Evolutionary conservation across 1,139 yeast genomes (phyloP).

Genomic region (Yamadazyma oceani): DNA sequence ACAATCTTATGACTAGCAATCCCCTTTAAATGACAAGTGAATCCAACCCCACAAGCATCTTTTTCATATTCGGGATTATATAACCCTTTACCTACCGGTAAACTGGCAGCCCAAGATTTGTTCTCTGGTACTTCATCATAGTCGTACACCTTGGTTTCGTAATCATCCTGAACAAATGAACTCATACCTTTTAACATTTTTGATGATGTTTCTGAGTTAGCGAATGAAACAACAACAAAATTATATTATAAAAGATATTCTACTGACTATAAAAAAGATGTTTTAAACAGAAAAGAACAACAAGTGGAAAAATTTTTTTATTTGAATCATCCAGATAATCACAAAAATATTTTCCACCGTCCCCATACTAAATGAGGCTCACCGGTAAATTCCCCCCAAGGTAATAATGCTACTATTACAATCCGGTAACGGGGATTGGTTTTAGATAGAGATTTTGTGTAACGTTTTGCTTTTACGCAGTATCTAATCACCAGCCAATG

Average conservation of each 20-base stretch:
- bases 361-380: too few relatives aligned
- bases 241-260: too few relatives aligned
- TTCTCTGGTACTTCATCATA: conserved; percentile 79
- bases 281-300: too few relatives aligned
- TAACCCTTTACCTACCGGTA: conserved; percentile 85
- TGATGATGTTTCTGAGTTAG: conserved; percentile 1
- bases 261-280: too few relatives aligned
- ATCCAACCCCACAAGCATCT: conserved; percentile 99
- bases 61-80: conserved; percentile 93
- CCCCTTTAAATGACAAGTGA: conserved; percentile 93
- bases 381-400: too few relatives aligned
- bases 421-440: conserved; percentile 3
- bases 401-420: not conserved
- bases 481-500: not conserved
- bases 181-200: not conserved
- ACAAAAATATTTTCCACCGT: too few relatives aligned
- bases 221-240: not conserved
- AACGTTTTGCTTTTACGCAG: too few relatives aligned
- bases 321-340: too few relatives aligned
- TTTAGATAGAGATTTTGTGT: not conserved
- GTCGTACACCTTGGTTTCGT: conserved; percentile 47
- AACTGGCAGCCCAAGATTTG: conserved; percentile 87
- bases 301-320: too few relatives aligned
- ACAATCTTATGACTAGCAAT: conserved; percentile 85
- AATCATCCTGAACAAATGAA: conserved; percentile 43